Evolutionary conservation across 2,329 filamentous ascomycete genomes (phyloP).

Genomic region (Alternaria alternata): DNA sequence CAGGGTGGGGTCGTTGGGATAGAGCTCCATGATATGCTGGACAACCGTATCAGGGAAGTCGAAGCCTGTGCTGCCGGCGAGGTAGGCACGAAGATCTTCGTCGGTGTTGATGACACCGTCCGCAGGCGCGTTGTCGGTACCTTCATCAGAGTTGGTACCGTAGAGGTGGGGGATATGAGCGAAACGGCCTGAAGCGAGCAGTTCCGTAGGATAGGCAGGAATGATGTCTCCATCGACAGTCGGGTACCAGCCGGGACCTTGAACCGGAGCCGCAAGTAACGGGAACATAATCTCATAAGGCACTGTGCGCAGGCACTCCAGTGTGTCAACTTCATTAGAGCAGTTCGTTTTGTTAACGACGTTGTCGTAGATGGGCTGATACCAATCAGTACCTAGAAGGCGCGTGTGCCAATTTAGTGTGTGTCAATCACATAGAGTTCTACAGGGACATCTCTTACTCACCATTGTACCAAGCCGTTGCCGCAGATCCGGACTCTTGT

Average conservation of each 20-base stretch:
- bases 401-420: not conserved
- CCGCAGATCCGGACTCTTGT: constrained; percentile 48
- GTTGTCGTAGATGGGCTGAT: constrained; percentile 57
- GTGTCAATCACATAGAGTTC: not conserved
- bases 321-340: constrained; percentile 52
- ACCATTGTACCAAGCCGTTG: constrained; percentile 52
- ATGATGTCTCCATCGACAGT: constrained; percentile 67
- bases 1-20: constrained; percentile 45
- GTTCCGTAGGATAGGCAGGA: constrained; percentile 60
- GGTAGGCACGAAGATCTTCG: constrained; percentile 55
- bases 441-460: not conserved
- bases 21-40: constrained; percentile 42
- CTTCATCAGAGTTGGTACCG: constrained; percentile 73
- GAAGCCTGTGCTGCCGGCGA: constrained; percentile 46
- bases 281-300: constrained; percentile 67
- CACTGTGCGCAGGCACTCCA: constrained; percentile 64
- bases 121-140: constrained; percentile 63
- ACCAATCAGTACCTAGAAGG: constrained; percentile 46
- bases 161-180: constrained; percentile 70
- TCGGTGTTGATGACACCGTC: constrained; percentile 65
- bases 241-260: constrained; percentile 53
- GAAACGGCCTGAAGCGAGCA: constrained; percentile 66
- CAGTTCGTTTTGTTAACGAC: constrained; percentile 64
- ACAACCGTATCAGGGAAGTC: constrained; percentile 43
- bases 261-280: constrained; percentile 57